Evolutionary conservation across 2,329 filamentous ascomycete species (phyloP).

Genomic region (Epichloe brachyelytri): DNA sequence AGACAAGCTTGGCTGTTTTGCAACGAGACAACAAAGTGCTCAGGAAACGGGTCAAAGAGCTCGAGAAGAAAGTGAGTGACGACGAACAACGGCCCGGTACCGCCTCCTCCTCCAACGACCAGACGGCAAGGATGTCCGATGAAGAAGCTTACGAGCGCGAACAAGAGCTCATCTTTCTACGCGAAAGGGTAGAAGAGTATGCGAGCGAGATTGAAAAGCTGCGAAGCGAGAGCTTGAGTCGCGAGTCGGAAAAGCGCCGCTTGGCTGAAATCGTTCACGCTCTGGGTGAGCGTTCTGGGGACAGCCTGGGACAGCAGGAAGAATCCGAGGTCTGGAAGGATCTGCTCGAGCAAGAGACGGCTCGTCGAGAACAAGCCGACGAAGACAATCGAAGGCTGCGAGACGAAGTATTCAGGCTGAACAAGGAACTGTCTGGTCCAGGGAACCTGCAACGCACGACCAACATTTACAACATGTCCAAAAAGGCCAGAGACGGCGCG

Average conservation of each 20-base stretch:
- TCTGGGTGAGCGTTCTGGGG: conserved; percentile 36
- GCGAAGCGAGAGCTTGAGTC: conserved; percentile 60
- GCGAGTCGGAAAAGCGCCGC: conserved; percentile 75
- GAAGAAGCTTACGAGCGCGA: conserved; percentile 57
- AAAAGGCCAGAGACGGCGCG: conserved; percentile 35
- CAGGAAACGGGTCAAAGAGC: conserved; percentile 67
- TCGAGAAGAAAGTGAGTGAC: conserved; percentile 67
- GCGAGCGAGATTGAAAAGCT: conserved; percentile 74
- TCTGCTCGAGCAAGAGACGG: conserved; percentile 81
- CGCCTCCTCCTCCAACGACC: conserved; percentile 48
- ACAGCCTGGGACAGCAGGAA: conserved; percentile 40
- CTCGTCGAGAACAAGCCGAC: conserved; percentile 76
- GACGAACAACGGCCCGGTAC: conserved; percentile 51
- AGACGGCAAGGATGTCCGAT: conserved; percentile 41
- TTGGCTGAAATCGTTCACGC: conserved; percentile 65
- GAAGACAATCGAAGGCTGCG: conserved; percentile 75
- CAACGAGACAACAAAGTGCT: conserved; percentile 84
- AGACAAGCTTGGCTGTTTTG: conserved; percentile 75
- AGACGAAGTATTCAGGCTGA: conserved; percentile 69
- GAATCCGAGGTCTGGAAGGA: conserved; percentile 88
- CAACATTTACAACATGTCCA: conserved; percentile 53
- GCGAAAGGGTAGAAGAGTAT: conserved; percentile 76
- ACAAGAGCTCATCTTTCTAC: conserved; percentile 72
- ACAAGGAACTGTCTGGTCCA: conserved; percentile 35
- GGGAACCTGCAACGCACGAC: conserved; percentile 42